Percentiles rank a stretch among this genome's conserved stretches.
Conservation (phyloP, 2,329 filamentous ascomycete species). For the Scleromitrula shiraiana region DNA sequence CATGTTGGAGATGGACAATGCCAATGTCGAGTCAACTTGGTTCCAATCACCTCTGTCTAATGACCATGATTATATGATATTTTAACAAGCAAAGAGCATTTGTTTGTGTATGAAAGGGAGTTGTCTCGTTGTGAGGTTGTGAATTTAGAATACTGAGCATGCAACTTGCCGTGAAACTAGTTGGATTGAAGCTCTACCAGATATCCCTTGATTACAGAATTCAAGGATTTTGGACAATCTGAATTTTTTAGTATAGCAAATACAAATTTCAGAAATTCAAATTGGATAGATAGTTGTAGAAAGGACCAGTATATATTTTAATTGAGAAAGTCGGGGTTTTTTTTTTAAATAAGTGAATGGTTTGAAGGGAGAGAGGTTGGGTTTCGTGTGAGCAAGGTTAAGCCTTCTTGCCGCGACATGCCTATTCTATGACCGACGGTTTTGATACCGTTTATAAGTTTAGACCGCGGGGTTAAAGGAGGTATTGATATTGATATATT, state of each 20-base stretch:
- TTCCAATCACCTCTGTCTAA: background rate
- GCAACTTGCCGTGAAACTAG: no score
- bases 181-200: no score
- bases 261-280: no score
- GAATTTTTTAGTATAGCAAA: background rate
- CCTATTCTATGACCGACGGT: no score
- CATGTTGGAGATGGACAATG: conserved; percentile 17
- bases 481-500: background rate
- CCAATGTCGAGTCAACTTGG: background rate
- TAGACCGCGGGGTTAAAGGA: no score
- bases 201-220: no score
- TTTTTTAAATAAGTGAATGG: no score
- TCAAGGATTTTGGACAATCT: background rate
- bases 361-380: background rate
- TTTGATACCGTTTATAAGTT: background rate
- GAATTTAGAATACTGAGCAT: no score
- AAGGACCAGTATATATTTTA: no score
- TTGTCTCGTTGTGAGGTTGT: no score
- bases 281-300: background rate
- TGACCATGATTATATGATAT: conserved; percentile 8
- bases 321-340: no score
- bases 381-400: background rate
- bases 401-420: background rate
- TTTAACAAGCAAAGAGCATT: background rate
- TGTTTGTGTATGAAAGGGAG: no score